A percentile compares a stretch with the other conserved stretches of the same genome.
Conservation (phyloP, 257 asterid genomes). For the Solanum peruvianum region DNA sequence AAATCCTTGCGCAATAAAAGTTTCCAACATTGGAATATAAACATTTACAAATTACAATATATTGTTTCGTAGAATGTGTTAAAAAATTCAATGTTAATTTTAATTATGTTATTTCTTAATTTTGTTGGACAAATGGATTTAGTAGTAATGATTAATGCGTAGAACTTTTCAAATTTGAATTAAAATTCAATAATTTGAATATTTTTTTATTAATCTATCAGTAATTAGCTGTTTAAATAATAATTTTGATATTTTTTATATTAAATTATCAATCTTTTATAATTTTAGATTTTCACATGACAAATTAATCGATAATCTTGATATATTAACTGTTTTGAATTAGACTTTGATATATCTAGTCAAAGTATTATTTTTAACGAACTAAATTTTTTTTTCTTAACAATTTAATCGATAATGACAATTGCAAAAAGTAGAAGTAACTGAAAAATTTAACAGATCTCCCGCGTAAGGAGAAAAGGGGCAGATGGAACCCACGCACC, state of each 20-base stretch:
- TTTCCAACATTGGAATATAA: not conserved
- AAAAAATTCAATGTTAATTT: no score
- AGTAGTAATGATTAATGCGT: not conserved
- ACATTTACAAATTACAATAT: not conserved
- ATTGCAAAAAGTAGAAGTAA: not conserved
- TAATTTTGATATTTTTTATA: no score
- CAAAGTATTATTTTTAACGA: not conserved
- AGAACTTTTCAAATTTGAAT: not conserved
- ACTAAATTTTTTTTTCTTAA: no score
- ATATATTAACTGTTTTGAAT: not conserved
- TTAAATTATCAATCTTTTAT: no score
- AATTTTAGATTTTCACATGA: no score
- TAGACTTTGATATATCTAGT: no score
- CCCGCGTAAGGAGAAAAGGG: slow-evolving; percentile 4
- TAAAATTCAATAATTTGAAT: no score
- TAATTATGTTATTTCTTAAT: no score
- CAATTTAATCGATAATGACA: no score
- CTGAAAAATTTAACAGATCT: not conserved
- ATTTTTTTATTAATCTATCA: no score
- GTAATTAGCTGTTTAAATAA: not conserved
- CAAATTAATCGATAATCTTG: not conserved
- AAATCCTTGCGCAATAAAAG: not conserved
- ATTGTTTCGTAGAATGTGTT: not conserved
- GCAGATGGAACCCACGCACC: slow-evolving; percentile 26
- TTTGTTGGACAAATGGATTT: not conserved